These are phyloP conservation scores for Populus hybrid DNA, from an alignment of 441 rosid genomes.

Conservation along the genomic window DNA sequence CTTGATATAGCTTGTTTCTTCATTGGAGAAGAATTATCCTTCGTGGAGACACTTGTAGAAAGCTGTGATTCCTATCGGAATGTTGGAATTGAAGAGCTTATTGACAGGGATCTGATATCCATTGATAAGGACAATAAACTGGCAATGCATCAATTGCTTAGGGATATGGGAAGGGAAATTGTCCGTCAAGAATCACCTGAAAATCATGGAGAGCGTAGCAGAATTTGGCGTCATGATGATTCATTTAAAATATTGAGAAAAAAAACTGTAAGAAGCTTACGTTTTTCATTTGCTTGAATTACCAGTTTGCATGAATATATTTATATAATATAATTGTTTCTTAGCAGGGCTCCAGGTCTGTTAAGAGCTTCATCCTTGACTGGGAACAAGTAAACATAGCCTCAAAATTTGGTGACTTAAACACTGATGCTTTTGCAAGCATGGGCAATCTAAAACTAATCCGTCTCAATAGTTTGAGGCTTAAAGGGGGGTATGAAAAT, in stretches of 20 bases:
- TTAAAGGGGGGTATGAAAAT: slow-evolving; percentile 6
- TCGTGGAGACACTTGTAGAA: slow-evolving; percentile 7
- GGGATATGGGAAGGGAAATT: slow-evolving; percentile 11
- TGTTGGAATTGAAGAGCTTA: slow-evolving; percentile 17
- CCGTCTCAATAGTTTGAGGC: neutral
- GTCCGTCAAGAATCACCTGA: slow-evolving; percentile 29
- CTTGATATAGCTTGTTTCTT: slow-evolving; percentile 30
- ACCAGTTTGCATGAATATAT: too few species aligned
- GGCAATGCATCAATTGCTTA: slow-evolving; percentile 24
- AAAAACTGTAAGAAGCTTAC: slow-evolving; percentile 8
- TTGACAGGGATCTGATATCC: slow-evolving; percentile 3
- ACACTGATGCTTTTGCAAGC: slow-evolving; percentile 13
- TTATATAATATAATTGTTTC: neutral
- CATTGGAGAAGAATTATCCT: slow-evolving; percentile 10
- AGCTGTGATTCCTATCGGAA: slow-evolving; percentile 10
- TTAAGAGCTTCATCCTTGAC: slow-evolving; percentile 16
- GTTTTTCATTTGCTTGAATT: neutral
- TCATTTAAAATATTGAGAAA: slow-evolving; percentile 1
- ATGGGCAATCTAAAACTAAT: slow-evolving; percentile 27
- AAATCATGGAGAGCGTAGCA: slow-evolving; percentile 34
- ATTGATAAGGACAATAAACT: slow-evolving; percentile 1
- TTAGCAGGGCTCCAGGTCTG: slow-evolving; percentile 15
- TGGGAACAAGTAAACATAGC: neutral
- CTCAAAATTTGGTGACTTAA: neutral
- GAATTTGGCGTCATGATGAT: slow-evolving; percentile 37